These are phyloP conservation scores for Hyaloraphidium curvatum DNA, from an alignment of 192 early-diverging fungal genomes.

Conservation along the genomic window DNA sequence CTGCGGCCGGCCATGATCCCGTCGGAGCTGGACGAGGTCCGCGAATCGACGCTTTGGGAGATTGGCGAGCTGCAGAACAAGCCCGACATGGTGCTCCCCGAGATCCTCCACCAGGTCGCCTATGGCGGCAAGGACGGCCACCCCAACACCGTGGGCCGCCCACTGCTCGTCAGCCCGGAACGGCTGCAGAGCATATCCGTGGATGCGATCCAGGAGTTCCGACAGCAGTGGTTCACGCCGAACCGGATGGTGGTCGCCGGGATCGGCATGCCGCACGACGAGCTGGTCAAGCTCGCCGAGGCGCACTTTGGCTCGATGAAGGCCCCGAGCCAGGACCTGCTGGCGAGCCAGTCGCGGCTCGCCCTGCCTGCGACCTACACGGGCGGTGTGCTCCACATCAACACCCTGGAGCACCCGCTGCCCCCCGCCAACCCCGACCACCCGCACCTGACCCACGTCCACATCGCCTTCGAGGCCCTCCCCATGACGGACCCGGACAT, in stretches of 20 bases:
- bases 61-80: slow-evolving; percentile 69
- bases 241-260: slow-evolving; percentile 81
- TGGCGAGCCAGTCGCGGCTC: slow-evolving; percentile 9
- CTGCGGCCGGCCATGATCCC: slow-evolving; percentile 46
- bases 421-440: slow-evolving; percentile 30
- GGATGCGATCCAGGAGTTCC: slow-evolving; percentile 45
- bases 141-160: slow-evolving; percentile 60
- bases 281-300: slow-evolving; percentile 45
- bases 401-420: slow-evolving; percentile 36
- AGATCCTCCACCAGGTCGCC: slow-evolving; percentile 68
- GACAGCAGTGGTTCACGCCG: slow-evolving; percentile 66
- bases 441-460: slow-evolving; percentile 53
- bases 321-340: slow-evolving; percentile 8
- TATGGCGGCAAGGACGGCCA: slow-evolving; percentile 18
- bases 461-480: slow-evolving; percentile 74
- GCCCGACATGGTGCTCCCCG: slow-evolving; percentile 69
- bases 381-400: slow-evolving; percentile 56
- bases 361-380: slow-evolving; percentile 41
- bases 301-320: slow-evolving; percentile 58
- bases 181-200: slow-evolving; percentile 47
- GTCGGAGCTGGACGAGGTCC: slow-evolving; percentile 67
- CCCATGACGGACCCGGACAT: slow-evolving; percentile 71
- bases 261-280: slow-evolving; percentile 69
- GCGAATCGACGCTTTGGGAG: slow-evolving; percentile 62
- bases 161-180: slow-evolving; percentile 47